Base-by-base conservation (phyloP, 2,329 filamentous ascomycete genomes). In the Colletotrichum plurivorum region DNA sequence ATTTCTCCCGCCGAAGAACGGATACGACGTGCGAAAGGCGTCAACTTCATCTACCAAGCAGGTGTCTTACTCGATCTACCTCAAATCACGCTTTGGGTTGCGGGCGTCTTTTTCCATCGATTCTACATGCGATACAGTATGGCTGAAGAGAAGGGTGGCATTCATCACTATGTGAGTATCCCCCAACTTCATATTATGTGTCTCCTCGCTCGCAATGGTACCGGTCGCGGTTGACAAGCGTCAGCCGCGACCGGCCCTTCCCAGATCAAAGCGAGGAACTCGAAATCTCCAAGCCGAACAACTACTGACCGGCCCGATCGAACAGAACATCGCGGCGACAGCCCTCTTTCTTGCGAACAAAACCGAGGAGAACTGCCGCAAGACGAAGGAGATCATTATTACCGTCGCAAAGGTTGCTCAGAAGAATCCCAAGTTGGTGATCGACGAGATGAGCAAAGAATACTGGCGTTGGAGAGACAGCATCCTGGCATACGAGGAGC, bases 391-490 rank as follows among this genome's bases (percentile, higher is more conserved):
- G 73, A 87, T 99, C 69, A 95, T 99, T 73, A 92, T 98, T 39
- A 94, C 95, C 1, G 96, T 97, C 75, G 96, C 94, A 69, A 94
- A 95, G 73, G 94, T 98, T 20, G 96, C 95, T 31, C 94, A 98
- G 80, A 98, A 99, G 83, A 95, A 98, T 74, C 87, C 94, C 1
- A 93, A 94, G 75, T 88, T 98, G 68, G 85, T 95, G 62, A 93
- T 98, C 60, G 96, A 99, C 78, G 96, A 98, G 81, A 95, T 98
- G 80, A 97, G 93, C 73, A 98, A 98, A 77, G 96, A 99, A 77
- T 99, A 96, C 78, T 99, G 96, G 96, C 90, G 93, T 76, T 99
- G 96, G 96, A 90, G 94, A 70, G 96, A 99, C 78, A 96, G 92
- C 67, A 97, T 99, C 66, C 84, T 98, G 15, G 92, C 93, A 73